Evolutionary conservation across 2,329 filamentous ascomycete genomes (phyloP).

Genomic region (Claviceps pusilla): DNA sequence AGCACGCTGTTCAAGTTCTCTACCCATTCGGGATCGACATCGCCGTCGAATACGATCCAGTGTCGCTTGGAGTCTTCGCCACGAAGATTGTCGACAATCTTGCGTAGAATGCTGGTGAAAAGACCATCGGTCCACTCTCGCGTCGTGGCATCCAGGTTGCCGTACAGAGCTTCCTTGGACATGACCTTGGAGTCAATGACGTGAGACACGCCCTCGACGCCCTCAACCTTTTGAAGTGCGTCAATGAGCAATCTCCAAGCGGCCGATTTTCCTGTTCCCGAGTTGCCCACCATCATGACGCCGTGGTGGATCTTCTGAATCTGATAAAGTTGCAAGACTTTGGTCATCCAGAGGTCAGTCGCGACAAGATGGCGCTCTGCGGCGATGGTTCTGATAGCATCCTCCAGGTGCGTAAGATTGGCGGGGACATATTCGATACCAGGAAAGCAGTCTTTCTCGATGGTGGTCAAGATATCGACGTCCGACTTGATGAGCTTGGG

Average conservation of each 20-base stretch:
- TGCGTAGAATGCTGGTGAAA: conserved; percentile 92
- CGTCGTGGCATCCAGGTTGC: conserved; percentile 88
- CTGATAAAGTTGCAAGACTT: conserved; percentile 91
- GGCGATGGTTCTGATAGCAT: conserved; percentile 70
- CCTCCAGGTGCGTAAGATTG: conserved; percentile 62
- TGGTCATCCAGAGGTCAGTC: conserved; percentile 92
- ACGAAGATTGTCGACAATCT: conserved; percentile 96
- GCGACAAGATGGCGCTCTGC: conserved; percentile 75
- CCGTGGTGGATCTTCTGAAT: conserved; percentile 96
- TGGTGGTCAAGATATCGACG: conserved; percentile 71
- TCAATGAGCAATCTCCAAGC: conserved; percentile 88
- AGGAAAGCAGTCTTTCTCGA: conserved; percentile 79
- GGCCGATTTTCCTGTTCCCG: conserved; percentile 91
- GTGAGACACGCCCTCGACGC: conserved; percentile 84
- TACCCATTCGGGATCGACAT: conserved; percentile 98
- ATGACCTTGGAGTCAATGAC: conserved; percentile 99
- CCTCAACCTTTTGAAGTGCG: conserved; percentile 80
- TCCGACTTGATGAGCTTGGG: conserved; percentile 91
- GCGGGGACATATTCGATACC: conserved; percentile 87
- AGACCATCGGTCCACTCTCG: conserved; percentile 98
- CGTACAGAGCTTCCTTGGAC: conserved; percentile 96
- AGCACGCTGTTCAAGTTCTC: conserved; percentile 99
- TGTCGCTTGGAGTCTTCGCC: conserved; percentile 93
- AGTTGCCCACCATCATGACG: conserved; percentile 99
- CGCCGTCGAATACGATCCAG: conserved; percentile 98